Evolutionary conservation across 208 protist genomes (phyloP).

Genomic region (Crithidia sp.): DNA sequence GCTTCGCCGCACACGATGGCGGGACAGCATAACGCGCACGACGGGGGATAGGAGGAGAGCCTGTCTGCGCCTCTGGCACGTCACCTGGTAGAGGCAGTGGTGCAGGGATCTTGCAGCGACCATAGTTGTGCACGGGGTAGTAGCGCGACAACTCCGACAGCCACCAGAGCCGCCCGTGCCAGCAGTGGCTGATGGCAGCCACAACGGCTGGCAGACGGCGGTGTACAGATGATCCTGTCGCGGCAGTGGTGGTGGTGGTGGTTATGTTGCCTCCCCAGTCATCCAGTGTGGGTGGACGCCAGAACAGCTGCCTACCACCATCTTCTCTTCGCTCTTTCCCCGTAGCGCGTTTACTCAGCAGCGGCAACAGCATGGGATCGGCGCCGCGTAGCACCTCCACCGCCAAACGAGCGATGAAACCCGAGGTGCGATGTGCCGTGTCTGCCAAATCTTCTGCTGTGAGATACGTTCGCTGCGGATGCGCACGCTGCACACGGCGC

Average conservation of each 20-base stretch:
- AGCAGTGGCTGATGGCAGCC: slow-evolving; percentile 32
- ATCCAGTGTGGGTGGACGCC: slow-evolving; percentile 4
- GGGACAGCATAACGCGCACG: slow-evolving; percentile 1
- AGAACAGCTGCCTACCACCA: background rate
- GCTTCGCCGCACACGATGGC: background rate
- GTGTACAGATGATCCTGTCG: background rate
- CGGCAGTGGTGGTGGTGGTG: too few relatives aligned
- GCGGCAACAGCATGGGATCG: slow-evolving; percentile 23
- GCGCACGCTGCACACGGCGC: background rate
- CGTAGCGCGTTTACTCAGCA: background rate
- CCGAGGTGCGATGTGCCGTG: background rate
- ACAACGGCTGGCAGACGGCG: slow-evolving; percentile 22
- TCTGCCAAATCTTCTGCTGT: background rate
- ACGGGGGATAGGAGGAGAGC: slow-evolving; percentile 21
- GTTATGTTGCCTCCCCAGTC: background rate
- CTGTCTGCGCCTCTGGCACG: background rate
- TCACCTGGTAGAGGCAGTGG: slow-evolving; percentile 18
- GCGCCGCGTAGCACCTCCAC: slow-evolving; percentile 19
- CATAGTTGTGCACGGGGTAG: slow-evolving; percentile 56
- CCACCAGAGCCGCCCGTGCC: slow-evolving; percentile 24
- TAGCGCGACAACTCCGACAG: slow-evolving; percentile 34
- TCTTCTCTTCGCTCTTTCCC: background rate
- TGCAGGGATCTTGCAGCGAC: slow-evolving; percentile 27
- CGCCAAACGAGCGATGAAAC: slow-evolving; percentile 9
- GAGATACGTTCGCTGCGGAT: background rate